A percentile compares a stretch with the other conserved stretches of the same genome.
Conservation (phyloP, 805 yeast species). For the Yamadazyma sp. region DNA sequence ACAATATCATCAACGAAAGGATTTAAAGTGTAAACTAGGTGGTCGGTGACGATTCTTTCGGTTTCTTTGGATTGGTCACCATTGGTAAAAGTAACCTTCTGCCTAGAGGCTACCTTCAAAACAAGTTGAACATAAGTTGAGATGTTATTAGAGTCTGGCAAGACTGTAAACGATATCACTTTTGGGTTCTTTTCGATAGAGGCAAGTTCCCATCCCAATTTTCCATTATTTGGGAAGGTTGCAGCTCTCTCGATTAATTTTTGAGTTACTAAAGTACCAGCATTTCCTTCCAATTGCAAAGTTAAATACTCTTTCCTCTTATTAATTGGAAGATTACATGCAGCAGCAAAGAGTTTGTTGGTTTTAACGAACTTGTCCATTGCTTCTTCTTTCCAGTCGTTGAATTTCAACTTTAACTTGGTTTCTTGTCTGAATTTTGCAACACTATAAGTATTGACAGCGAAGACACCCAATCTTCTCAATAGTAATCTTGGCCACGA, state of each 20-base stretch:
- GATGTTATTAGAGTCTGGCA: constrained; percentile 48
- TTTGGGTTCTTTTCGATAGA: constrained; percentile 72
- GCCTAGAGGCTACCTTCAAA: constrained; percentile 38
- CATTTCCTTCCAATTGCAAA: constrained; percentile 33
- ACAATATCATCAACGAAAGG: constrained; percentile 39
- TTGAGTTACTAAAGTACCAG: constrained; percentile 33
- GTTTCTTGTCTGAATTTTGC: constrained; percentile 47
- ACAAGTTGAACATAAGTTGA: constrained; percentile 40
- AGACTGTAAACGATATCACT: constrained; percentile 65
- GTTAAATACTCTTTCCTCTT: constrained; percentile 47
- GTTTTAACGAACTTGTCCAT: constrained; percentile 73
- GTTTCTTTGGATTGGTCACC: constrained; percentile 18
- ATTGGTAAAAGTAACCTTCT: constrained; percentile 30
- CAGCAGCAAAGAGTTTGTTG: constrained; percentile 76
- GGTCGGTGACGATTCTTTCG: constrained; percentile 33
- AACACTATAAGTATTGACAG: constrained; percentile 60
- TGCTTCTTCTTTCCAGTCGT: constrained; percentile 85
- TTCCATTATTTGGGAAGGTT: constrained; percentile 53
- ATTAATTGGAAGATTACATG: constrained; percentile 30
- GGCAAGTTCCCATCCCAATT: constrained; percentile 74
- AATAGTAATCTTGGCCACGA: constrained; percentile 48
- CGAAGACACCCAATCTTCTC: constrained; percentile 65
- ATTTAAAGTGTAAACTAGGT: constrained; percentile 39
- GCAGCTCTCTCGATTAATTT: constrained; percentile 33
- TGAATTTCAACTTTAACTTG: constrained; percentile 50